Percentiles rank a stretch among this genome's conserved stretches.
phyloP scores from a whole-genome alignment of 805 yeast genomes.

The Zygotorulaspora chibaensis region DNA sequence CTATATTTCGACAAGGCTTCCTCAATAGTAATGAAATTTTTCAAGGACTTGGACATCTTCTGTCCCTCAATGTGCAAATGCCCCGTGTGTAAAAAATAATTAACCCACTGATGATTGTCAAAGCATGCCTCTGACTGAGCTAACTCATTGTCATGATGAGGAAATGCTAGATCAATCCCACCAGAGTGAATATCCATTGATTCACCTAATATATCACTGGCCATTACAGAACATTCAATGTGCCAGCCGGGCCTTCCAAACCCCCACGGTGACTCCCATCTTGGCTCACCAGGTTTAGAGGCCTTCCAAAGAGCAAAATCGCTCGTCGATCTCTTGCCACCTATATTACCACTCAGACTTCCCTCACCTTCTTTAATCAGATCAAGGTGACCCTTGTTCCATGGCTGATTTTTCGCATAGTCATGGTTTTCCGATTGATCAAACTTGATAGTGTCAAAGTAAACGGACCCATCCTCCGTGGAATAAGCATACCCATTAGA shows the following conservation, averaged over 20 bases:
- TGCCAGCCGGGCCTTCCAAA: slow-evolving; percentile 99
- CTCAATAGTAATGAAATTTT: slow-evolving; percentile 90
- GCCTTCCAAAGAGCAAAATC: slow-evolving; percentile 98
- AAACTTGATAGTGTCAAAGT: slow-evolving; percentile 83
- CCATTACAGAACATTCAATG: slow-evolving; percentile 99
- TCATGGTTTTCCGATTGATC: slow-evolving; percentile 68
- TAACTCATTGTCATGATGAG: slow-evolving; percentile 97
- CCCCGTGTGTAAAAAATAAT: slow-evolving; percentile 94
- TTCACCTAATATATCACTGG: slow-evolving; percentile 78
- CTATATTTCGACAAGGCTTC: slow-evolving; percentile 74
- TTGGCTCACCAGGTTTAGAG: slow-evolving; percentile 95
- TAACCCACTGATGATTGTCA: slow-evolving; percentile 91
- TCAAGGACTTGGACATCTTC: slow-evolving; percentile 93
- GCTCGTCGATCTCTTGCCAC: slow-evolving; percentile 65
- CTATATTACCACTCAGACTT: slow-evolving; percentile 48
- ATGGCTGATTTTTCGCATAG: slow-evolving; percentile 95
- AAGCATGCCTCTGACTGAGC: slow-evolving; percentile 95
- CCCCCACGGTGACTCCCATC: slow-evolving; percentile 96
- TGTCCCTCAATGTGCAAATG: slow-evolving; percentile 98
- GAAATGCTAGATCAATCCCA: slow-evolving; percentile 95
- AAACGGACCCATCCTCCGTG: slow-evolving; percentile 88
- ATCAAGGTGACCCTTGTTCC: slow-evolving; percentile 88
- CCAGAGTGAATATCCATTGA: slow-evolving; percentile 94
- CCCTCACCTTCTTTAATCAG: slow-evolving; percentile 96
- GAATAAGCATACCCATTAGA: slow-evolving; percentile 78